Conservation (phyloP, 495 filamentous ascomycete genomes). For the Penicillium chermesinum region DNA sequence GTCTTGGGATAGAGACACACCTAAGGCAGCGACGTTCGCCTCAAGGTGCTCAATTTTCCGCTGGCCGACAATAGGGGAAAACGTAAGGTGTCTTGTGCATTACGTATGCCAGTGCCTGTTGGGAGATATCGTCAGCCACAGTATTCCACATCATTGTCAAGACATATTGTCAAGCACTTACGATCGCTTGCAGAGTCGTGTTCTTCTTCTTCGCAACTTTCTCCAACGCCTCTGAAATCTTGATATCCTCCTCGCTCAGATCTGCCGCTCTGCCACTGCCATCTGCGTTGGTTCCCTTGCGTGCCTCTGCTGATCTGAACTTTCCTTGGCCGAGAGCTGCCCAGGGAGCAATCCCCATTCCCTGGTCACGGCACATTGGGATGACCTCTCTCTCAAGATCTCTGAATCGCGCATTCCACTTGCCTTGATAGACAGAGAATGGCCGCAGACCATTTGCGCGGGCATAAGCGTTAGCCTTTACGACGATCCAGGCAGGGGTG, state of each 20-base stretch:
- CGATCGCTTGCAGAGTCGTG: neutral
- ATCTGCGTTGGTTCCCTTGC: neutral
- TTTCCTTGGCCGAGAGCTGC: conserved; percentile 42
- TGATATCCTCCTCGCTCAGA: conserved; percentile 37
- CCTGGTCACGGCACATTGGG: conserved; percentile 30
- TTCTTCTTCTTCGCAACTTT: conserved; percentile 50
- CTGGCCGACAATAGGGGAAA: conserved; percentile 68
- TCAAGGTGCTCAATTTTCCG: conserved; percentile 60
- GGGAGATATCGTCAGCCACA: conserved; percentile 28
- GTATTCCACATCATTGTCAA: neutral
- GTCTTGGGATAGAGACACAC: conserved; percentile 45
- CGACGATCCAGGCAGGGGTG: conserved; percentile 46
- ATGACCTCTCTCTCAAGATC: conserved; percentile 34
- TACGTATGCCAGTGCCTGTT: conserved; percentile 50
- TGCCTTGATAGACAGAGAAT: conserved; percentile 28
- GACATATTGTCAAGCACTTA: neutral
- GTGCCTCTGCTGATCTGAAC: neutral
- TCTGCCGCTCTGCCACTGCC: conserved; percentile 16
- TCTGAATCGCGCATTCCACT: conserved; percentile 19
- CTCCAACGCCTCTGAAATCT: conserved; percentile 54
- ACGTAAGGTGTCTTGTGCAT: conserved; percentile 57
- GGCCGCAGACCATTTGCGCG: conserved; percentile 18
- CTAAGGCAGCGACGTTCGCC: conserved; percentile 60
- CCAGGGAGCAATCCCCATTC: conserved; percentile 36
- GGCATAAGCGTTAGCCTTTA: conserved; percentile 32